phyloP scores from a whole-genome alignment of 768 basidiomycete species.

The Chalciporus chontae region DNA sequence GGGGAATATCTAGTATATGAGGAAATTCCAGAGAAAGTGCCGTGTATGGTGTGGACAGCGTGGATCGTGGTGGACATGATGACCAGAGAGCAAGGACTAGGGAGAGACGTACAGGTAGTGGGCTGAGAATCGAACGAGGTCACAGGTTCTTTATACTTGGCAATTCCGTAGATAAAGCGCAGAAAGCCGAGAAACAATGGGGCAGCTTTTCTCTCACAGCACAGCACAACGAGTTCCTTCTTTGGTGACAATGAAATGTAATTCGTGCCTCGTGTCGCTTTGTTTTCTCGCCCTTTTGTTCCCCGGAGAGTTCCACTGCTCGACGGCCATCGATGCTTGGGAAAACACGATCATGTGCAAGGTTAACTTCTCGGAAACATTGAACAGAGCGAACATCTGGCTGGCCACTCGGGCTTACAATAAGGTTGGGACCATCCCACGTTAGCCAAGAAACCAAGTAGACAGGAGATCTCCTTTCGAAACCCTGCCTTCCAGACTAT shows the following conservation, averaged over 20 bases:
- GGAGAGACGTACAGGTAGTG: constrained; percentile 1
- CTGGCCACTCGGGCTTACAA: not conserved
- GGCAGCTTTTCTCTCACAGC: constrained; percentile 12
- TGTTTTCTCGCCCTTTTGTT: constrained; percentile 15
- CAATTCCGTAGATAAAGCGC: not conserved
- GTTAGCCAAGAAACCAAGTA: too few relatives aligned
- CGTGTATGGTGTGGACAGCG: constrained; percentile 31
- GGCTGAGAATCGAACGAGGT: not conserved
- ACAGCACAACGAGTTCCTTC: constrained; percentile 11
- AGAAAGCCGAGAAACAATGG: constrained; percentile 16
- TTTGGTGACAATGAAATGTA: constrained; percentile 20
- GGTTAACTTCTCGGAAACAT: not conserved
- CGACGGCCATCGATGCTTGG: not conserved
- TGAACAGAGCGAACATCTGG: not conserved
- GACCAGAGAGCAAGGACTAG: constrained; percentile 14
- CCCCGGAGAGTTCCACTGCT: not conserved
- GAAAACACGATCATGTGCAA: not conserved
- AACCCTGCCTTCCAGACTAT: not conserved
- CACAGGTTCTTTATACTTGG: constrained; percentile 5
- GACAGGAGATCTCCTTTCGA: not conserved
- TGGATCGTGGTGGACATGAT: constrained; percentile 27
- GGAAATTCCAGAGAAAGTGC: constrained; percentile 29
- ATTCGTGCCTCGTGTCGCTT: constrained; percentile 6
- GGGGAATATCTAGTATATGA: constrained; percentile 18
- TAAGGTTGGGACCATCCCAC: too few relatives aligned